Base-by-base conservation (phyloP, 371 early-diverging fungal genomes). In the Rhizopus arrhizus region DNA sequence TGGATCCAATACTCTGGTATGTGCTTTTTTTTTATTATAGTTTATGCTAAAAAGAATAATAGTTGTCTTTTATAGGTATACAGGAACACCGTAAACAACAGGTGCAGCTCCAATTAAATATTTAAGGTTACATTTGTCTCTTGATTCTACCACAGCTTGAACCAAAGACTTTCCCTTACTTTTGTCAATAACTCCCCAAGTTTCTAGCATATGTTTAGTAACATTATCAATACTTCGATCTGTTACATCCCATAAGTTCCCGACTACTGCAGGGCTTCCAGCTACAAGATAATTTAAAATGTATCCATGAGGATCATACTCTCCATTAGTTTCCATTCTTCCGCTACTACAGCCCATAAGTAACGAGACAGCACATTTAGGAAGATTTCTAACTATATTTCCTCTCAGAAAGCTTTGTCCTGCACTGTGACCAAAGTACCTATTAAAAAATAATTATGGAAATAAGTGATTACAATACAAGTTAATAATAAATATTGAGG, bases 161-260 rank as follows among this genome's bases (percentile, higher is more conserved):
- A 86, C 82, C 11, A 96, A 68, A 13, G 91, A 88, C 40, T 76
- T 42, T 47, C 53, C 53, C 54, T 53, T 50, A 16, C 62, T 54
- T 4, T 52, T 50, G 41, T 40, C 66, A 22, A 81, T 52, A 36
- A 97, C 54, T 0, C 92, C 94, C 91, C 95, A 95, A 9, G 70
- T 51, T 2, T 65, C 61, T 55, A 97, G 74, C 75, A 94, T 59
- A 2, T 77, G 71, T 34, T 81, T 79, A 15, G 90, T 89, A 59
- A 94, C 89, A n/a, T 86, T 77, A 69, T 99, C 99, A 45, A 99
- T 89, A 71, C 99, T 99, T 68, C 89, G 85, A 76, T 99, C 99
- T 1, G 99, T 99, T 7, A 99, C 98, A 78, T 99, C 99, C 99
- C 99, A 99, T 13, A 99, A 80, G 64, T 96, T 97, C 16, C 94